Evolutionary conservation across 129 eudicot genomes (phyloP).

Genomic region (Tanacetum coccineum): DNA sequence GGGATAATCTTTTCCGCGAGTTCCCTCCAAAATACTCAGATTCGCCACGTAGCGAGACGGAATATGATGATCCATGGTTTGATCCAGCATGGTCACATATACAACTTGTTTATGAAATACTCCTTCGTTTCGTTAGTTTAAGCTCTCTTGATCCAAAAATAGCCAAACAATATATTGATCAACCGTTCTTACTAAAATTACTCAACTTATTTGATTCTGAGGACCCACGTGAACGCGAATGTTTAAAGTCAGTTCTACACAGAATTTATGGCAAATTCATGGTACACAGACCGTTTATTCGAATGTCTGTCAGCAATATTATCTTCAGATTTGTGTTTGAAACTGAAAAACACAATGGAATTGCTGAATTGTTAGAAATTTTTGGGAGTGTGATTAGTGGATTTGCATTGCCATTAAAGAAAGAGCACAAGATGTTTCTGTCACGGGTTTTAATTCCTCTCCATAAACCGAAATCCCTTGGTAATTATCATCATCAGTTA

Average conservation of each 20-base stretch:
- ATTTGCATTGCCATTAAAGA: constrained; percentile 66
- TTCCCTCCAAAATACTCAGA: constrained; percentile 54
- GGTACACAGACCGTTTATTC: constrained; percentile 69
- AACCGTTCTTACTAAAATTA: constrained; percentile 43
- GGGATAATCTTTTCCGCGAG: constrained; percentile 53
- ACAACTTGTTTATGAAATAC: constrained; percentile 67
- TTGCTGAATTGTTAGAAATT: constrained; percentile 71
- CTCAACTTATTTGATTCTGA: constrained; percentile 68
- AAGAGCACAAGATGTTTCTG: constrained; percentile 63
- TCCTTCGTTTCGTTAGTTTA: constrained; percentile 52
- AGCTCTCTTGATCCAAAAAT: constrained; percentile 51
- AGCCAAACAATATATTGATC: constrained; percentile 52
- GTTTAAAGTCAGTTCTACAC: constrained; percentile 59
- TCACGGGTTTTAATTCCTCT: constrained; percentile 60
- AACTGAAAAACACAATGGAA: constrained; percentile 61
- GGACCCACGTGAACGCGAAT: constrained; percentile 73
- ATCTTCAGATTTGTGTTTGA: constrained; percentile 57
- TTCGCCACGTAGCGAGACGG: constrained; percentile 47
- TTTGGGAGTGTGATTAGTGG: constrained; percentile 81
- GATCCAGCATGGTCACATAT: constrained; percentile 79
- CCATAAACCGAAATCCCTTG: constrained; percentile 69
- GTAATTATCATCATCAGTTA: constrained; percentile 66
- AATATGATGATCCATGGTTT: constrained; percentile 54
- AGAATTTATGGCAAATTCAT: constrained; percentile 73
- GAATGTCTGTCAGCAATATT: constrained; percentile 62